Conservation (phyloP, 768 basidiomycete genomes). For the Pisolithus tinctorius region DNA sequence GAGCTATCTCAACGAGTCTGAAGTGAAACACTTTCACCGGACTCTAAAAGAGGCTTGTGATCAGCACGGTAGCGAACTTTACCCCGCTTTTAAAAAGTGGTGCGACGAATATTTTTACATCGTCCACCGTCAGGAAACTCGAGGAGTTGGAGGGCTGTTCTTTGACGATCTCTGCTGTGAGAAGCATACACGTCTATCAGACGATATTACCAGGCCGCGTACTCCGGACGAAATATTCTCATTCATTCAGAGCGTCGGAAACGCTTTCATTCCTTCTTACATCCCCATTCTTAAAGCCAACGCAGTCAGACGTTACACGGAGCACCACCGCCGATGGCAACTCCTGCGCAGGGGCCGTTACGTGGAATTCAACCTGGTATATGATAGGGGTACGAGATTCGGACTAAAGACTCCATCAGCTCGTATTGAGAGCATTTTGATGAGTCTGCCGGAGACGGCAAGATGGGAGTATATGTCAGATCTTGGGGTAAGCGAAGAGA, state of each 20-base stretch:
- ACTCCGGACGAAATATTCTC: slow-evolving; percentile 67
- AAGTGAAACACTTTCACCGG: slow-evolving; percentile 80
- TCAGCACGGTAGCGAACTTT: slow-evolving; percentile 57
- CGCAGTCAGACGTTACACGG: slow-evolving; percentile 47
- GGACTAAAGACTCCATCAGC: slow-evolving; percentile 80
- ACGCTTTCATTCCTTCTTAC: slow-evolving; percentile 86
- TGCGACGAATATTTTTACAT: slow-evolving; percentile 98
- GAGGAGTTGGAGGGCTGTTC: slow-evolving; percentile 93
- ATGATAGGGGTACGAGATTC: slow-evolving; percentile 85
- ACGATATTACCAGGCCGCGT: slow-evolving; percentile 41
- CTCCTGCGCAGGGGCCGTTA: slow-evolving; percentile 85
- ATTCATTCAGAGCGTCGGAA: slow-evolving; percentile 64
- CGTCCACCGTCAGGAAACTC: slow-evolving; percentile 75
- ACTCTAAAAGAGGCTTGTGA: slow-evolving; percentile 75
- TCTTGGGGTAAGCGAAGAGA: slow-evolving; percentile 53
- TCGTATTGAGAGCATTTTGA: slow-evolving; percentile 83
- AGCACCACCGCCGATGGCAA: slow-evolving; percentile 84
- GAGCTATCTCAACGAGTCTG: slow-evolving; percentile 83
- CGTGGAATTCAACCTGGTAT: slow-evolving; percentile 90
- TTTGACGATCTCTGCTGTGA: slow-evolving; percentile 85
- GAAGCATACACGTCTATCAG: slow-evolving; percentile 54
- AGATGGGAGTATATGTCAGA: slow-evolving; percentile 89
- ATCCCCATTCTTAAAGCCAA: slow-evolving; percentile 73
- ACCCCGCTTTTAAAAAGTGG: slow-evolving; percentile 85
- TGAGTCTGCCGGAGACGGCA: slow-evolving; percentile 83